These are phyloP conservation scores for Osmanthus fragrans DNA, from an alignment of 257 asterid species.

Conservation along the genomic window DNA sequence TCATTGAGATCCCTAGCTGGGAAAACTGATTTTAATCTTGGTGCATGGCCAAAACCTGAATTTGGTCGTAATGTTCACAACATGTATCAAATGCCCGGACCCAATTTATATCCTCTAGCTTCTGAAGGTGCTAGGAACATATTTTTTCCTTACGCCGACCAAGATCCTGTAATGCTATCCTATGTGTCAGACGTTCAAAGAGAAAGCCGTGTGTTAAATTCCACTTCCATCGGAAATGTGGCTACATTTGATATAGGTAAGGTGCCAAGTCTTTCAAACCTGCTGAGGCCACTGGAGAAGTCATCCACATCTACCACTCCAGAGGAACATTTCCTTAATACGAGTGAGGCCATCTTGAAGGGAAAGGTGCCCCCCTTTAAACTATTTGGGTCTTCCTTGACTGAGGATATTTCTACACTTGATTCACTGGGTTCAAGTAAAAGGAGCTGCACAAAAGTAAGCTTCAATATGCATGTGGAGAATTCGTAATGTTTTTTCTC, in stretches of 20 bases:
- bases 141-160: constrained; percentile 51
- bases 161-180: constrained; percentile 53
- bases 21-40: constrained; percentile 48
- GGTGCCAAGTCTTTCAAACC: constrained; percentile 36
- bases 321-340: constrained; percentile 35
- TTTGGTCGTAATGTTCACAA: constrained; percentile 43
- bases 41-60: constrained; percentile 64
- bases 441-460: constrained; percentile 91
- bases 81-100: constrained; percentile 39
- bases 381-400: constrained; percentile 78
- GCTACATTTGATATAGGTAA: constrained; percentile 37
- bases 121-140: constrained; percentile 79
- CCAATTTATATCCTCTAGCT: constrained; percentile 76
- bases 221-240: constrained; percentile 47
- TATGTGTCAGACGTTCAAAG: constrained; percentile 45
- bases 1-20: constrained; percentile 68
- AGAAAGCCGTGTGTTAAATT: constrained; percentile 41
- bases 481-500: no score
- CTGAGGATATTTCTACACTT: constrained; percentile 56
- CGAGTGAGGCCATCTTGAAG: constrained; percentile 40
- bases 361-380: constrained; percentile 55
- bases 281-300: constrained; percentile 45
- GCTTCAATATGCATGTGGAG: background rate
- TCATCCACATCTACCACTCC: constrained; percentile 41
- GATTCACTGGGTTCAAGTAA: constrained; percentile 56